Evolutionary conservation across 2,329 filamentous ascomycete species (phyloP).

Genomic region (Exophiala sp.): DNA sequence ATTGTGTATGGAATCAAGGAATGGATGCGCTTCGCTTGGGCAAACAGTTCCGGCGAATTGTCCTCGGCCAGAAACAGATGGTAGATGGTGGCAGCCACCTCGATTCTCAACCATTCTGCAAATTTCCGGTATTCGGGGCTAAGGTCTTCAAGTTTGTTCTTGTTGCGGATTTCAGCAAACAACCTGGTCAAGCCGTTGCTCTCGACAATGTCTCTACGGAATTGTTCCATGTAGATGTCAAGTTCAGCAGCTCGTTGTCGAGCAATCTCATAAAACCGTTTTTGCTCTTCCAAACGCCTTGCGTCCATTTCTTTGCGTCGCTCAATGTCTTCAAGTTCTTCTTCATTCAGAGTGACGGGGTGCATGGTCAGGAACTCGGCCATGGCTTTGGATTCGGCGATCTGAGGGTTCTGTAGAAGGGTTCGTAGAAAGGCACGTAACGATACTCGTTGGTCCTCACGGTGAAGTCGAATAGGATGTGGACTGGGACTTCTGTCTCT

Average conservation of each 20-base stretch:
- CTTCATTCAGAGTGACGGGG: constrained; percentile 69
- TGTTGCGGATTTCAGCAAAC: constrained; percentile 87
- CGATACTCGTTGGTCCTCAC: constrained; percentile 87
- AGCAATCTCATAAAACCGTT: constrained; percentile 91
- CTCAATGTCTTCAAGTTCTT: constrained; percentile 75
- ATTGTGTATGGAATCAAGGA: constrained; percentile 88
- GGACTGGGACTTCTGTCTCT: constrained; percentile 24
- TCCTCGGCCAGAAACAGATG: constrained; percentile 96
- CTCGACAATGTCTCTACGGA: constrained; percentile 62
- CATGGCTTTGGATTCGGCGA: constrained; percentile 77
- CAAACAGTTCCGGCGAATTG: constrained; percentile 93
- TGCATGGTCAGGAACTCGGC: constrained; percentile 71
- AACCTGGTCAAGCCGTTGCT: constrained; percentile 81
- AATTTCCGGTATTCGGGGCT: constrained; percentile 97
- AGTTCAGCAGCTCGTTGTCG: constrained; percentile 82
- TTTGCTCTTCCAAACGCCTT: constrained; percentile 85
- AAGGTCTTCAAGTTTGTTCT: constrained; percentile 77
- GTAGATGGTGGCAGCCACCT: constrained; percentile 92
- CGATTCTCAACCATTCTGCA: constrained; percentile 94
- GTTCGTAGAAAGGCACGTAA: constrained; percentile 84
- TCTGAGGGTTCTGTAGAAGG: constrained; percentile 74
- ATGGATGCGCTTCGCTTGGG: constrained; percentile 88
- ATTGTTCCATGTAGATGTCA: constrained; percentile 94
- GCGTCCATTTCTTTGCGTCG: constrained; percentile 76
- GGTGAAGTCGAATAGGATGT: constrained; percentile 60